Base-by-base conservation (phyloP, 2,329 filamentous ascomycete genomes). In the Bipolaris gigantea region DNA sequence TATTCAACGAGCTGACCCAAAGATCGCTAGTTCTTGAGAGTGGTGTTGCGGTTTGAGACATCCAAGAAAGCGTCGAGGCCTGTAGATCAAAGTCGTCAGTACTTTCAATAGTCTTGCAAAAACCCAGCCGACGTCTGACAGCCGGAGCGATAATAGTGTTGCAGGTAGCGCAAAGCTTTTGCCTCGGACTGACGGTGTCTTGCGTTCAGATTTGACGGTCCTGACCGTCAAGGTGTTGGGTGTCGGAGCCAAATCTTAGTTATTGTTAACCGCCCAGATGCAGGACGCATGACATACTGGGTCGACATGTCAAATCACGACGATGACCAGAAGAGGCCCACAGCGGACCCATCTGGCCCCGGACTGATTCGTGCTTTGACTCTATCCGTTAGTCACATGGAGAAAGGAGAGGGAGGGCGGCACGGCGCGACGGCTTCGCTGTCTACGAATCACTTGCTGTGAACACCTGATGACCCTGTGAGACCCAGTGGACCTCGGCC, bases 361-460 rank as follows among this genome's bases (percentile, higher is more conserved):
- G 18, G 33, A 43, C 18, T 23, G 41, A 48, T 55, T 55, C 36
- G 43, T 46, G 48, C 52, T 41, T 21, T 46, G 36, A 36, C 36
- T 35, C 21, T 32, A 46, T 23, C 48, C 52, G 48, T 41, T 54
- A 45, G 46, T 51, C 42, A 18, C 36, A 42, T 19, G 32, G 42
- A 41, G 32, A 35, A 45, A 42, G 38, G 32, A 30, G 38, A 61
- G 62, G 58, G 57, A 65, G 59, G 55, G 61, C 68, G 68, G 68
- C 64, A 67, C 69, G 67, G 69, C 62, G 59, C 69, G 64, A 60
- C 41, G 52, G 53, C 55, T 47, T 34, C 43, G 50, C 42, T 57
- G 40, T 48, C 57, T 63, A 51, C 66, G 63, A 69, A 71, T 67
- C 65, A 70, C n/a, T 39, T 40, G 34, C 57, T 41, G n/a, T 32